Evolutionary conservation across 2,329 filamentous ascomycete species (phyloP).

Genomic region (Pezicula carpinea): DNA sequence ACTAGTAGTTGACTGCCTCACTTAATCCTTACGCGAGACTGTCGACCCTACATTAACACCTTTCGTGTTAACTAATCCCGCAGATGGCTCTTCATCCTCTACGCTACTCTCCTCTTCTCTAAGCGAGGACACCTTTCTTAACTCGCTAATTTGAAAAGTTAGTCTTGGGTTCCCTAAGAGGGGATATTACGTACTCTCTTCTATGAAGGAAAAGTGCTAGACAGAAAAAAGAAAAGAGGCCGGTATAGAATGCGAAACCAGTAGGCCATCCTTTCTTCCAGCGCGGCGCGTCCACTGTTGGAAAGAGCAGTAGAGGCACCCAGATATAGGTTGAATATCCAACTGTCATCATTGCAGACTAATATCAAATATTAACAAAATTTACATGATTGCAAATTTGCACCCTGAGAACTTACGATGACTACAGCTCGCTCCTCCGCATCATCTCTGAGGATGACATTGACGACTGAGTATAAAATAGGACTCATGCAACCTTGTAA

Average conservation of each 20-base stretch:
- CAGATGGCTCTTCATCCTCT: neutral
- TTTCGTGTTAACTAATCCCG: neutral
- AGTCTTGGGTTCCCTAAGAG: neutral
- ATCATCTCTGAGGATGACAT: slow-evolving; percentile 25
- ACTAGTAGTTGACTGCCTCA: no score
- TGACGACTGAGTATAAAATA: slow-evolving; percentile 25
- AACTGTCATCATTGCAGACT: slow-evolving; percentile 1
- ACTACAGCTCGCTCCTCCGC: slow-evolving; percentile 28
- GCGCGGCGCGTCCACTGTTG: neutral
- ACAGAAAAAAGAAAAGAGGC: neutral
- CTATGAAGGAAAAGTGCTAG: neutral
- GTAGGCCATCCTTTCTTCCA: slow-evolving; percentile 2
- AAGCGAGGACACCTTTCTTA: neutral
- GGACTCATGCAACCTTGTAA: slow-evolving; percentile 24
- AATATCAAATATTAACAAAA: neutral
- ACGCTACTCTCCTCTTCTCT: neutral
- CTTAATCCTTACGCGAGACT: neutral
- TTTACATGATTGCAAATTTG: neutral
- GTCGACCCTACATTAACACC: neutral
- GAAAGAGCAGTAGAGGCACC: neutral
- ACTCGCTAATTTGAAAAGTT: neutral
- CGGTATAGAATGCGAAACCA: neutral
- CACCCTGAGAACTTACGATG: slow-evolving; percentile 12
- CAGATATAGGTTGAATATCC: slow-evolving; percentile 2
- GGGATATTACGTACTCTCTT: neutral